A percentile compares a stretch with the other conserved stretches of the same genome.
Evolutionary conservation across 139 green algal genomes (phyloP).

Genomic region (Chlorella sp.): DNA sequence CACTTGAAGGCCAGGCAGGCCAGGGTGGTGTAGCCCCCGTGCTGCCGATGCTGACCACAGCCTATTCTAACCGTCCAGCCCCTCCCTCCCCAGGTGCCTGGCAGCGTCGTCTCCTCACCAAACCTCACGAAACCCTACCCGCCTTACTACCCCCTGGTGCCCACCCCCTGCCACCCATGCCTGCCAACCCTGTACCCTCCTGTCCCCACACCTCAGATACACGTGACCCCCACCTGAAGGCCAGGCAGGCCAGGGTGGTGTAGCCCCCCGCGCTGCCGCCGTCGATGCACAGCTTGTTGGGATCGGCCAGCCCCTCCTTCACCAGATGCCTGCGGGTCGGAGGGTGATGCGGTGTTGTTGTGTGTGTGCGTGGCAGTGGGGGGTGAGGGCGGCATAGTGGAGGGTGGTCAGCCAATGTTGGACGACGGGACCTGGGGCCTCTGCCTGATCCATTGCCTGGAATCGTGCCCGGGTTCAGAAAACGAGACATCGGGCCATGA

Average conservation of each 20-base stretch:
- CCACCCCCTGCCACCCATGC: too few species aligned
- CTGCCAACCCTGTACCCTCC: too few species aligned
- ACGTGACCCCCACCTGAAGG: constrained; percentile 58
- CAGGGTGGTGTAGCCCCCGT: neutral
- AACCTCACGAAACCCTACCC: too few species aligned
- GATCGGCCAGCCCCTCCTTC: constrained; percentile 60
- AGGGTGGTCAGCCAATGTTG: neutral
- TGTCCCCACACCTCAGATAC: too few species aligned
- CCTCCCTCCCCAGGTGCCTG: neutral
- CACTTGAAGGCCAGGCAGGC: neutral
- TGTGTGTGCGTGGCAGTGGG: too few species aligned
- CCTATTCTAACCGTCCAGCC: too few species aligned
- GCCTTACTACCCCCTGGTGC: too few species aligned
- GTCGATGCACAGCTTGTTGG: constrained; percentile 66
- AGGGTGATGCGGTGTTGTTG: too few species aligned
- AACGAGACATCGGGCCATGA: too few species aligned
- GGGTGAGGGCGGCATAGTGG: neutral
- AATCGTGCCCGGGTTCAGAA: too few species aligned
- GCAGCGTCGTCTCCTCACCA: too few species aligned
- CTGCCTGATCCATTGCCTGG: constrained; percentile 43
- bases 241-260: constrained; percentile 78
- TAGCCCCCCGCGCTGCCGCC: constrained; percentile 81
- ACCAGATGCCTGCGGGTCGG: neutral
- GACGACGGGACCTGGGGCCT: neutral
- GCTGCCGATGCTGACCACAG: too few species aligned